These are phyloP conservation scores for Pseudopyricularia javanii DNA, from an alignment of 2,329 filamentous ascomycete genomes.

Conservation along the genomic window DNA sequence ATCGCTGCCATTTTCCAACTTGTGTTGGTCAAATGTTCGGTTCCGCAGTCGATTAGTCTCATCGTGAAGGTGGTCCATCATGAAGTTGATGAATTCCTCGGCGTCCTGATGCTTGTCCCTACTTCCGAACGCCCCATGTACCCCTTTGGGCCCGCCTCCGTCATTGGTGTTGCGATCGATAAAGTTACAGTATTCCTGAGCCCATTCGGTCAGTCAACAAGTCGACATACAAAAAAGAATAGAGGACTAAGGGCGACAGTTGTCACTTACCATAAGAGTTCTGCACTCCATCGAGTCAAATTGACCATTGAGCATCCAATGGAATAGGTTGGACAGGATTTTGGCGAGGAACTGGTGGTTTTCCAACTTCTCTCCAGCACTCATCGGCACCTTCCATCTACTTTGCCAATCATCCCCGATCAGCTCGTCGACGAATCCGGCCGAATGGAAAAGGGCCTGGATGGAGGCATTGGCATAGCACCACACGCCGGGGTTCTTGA, in stretches of 20 bases:
- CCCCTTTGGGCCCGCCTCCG: background rate
- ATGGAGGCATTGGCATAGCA: conserved; percentile 92
- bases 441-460: conserved; percentile 68
- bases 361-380: conserved; percentile 39
- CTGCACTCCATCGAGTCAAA: conserved; percentile 38
- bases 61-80: conserved; percentile 71
- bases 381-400: conserved; percentile 56
- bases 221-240: conserved; percentile 4
- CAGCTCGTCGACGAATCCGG: conserved; percentile 53
- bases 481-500: conserved; percentile 69
- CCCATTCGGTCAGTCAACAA: conserved; percentile 6
- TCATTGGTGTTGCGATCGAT: conserved; percentile 36
- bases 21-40: conserved; percentile 5
- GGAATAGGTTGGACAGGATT: conserved; percentile 45
- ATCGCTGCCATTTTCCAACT: background rate
- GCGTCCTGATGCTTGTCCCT: conserved; percentile 67
- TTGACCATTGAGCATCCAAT: conserved; percentile 41
- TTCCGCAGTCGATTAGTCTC: conserved; percentile 62
- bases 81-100: conserved; percentile 76
- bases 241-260: background rate
- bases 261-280: conserved; percentile 41
- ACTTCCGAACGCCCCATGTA: conserved; percentile 7
- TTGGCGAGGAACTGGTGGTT: conserved; percentile 47
- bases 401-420: conserved; percentile 46
- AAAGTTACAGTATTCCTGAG: conserved; percentile 48